Base-by-base conservation (phyloP, 768 basidiomycete species). In the Phanerodontia chrysosporium region DNA sequence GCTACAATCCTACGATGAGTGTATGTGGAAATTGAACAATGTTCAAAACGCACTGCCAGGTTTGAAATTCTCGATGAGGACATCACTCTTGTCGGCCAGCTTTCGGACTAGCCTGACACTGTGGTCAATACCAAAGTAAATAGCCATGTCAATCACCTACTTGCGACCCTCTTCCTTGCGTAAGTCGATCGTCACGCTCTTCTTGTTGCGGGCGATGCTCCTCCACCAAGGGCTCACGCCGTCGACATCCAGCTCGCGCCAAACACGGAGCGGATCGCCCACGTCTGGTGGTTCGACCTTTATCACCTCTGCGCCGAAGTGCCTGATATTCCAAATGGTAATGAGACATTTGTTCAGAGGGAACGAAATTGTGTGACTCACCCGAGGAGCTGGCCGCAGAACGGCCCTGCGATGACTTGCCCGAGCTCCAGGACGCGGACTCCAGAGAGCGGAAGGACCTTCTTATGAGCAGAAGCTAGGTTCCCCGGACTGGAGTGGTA, bases 151-250 rank as follows among this genome's bases (percentile, higher is more conserved):
- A 12, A 16, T 27, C 3, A 72, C 76, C 52, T 61, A 82, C 81
- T 72, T 67, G 62, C 78, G 68, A n/a, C 85, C 86, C 64, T 85
- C 77, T 18, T 75, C 74, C 60, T 79, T 83, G 27, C 83, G 74
- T 63, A 89, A 65, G 64, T 89, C 84, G 56, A 89, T 85, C 9
- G 82, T 82, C 21, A 88, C 80, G 58, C 86, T 88, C 72, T 86
- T 89, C 76, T 89, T 90, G 70, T 89, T 88, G 52, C 87, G 74
- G 9, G 74, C 87, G 25, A 89, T 78, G 62, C 86, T 87, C 45
- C 87, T 74, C 69, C 86, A 89, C 88, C 88, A 89, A 0, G 86
- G 87, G 62, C 86, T 86, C 0, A 83, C 82, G 1, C 86, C 86
- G 62, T 89, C 87, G 0, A 81, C 75, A 61, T 90, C 87, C 24